Conservation (phyloP, 805 yeast species). For the Saccharomycopsis malanga region DNA sequence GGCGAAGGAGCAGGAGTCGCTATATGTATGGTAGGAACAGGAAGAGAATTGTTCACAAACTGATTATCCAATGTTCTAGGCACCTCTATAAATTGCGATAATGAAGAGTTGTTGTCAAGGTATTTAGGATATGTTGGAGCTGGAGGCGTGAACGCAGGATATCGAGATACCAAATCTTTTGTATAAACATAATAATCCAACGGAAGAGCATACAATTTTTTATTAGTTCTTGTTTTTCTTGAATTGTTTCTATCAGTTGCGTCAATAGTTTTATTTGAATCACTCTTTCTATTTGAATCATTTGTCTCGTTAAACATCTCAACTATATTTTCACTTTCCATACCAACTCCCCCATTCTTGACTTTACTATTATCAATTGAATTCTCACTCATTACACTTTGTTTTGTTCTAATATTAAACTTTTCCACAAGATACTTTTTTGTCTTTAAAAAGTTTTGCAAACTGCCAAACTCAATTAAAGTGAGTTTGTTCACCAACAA, state of each 20-base stretch:
- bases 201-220: constrained; percentile 55
- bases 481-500: constrained; percentile 47
- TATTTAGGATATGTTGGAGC: constrained; percentile 39
- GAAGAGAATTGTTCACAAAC: constrained; percentile 38
- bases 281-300: too few species aligned
- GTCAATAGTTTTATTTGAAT: not conserved
- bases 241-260: constrained; percentile 40
- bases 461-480: constrained; percentile 57
- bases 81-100: constrained; percentile 52
- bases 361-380: not conserved
- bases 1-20: constrained; percentile 92
- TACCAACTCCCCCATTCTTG: not conserved
- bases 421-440: constrained; percentile 40
- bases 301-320: not conserved
- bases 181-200: constrained; percentile 78
- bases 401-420: constrained; percentile 30
- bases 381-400: constrained; percentile 25
- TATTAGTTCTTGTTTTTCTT: constrained; percentile 32
- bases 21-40: constrained; percentile 54
- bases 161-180: constrained; percentile 66
- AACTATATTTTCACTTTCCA: not conserved
- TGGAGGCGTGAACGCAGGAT: constrained; percentile 61
- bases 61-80: constrained; percentile 47
- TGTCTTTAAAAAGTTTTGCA: constrained; percentile 32
- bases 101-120: constrained; percentile 43